phyloP scores from a whole-genome alignment of 2,329 filamentous ascomycete genomes.

The Cladosporium sp. region DNA sequence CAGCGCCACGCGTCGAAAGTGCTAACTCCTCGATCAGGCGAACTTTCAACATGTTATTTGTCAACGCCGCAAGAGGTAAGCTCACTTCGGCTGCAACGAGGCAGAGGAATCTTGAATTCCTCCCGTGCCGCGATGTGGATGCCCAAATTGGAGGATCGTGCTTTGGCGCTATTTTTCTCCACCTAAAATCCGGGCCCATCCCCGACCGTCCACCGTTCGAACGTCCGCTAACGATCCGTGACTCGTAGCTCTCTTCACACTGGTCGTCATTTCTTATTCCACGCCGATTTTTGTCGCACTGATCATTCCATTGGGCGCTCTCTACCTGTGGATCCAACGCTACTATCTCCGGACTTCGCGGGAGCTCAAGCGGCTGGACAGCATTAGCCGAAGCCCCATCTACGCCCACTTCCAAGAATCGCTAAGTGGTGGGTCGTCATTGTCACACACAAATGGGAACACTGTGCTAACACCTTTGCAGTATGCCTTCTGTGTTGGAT shows the following conservation, averaged over 20 bases:
- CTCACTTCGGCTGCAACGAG: background rate
- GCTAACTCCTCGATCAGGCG: constrained; percentile 40
- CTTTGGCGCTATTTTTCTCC: background rate
- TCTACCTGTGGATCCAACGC: constrained; percentile 90
- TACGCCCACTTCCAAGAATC: constrained; percentile 99
- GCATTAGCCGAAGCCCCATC: constrained; percentile 89
- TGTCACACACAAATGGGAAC: background rate
- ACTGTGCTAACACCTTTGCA: background rate
- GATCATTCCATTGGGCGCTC: constrained; percentile 69
- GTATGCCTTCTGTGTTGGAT: background rate
- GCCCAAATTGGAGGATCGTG: background rate
- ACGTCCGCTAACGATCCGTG: constrained; percentile 2
- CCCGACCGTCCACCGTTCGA: background rate
- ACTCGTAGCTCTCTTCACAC: constrained; percentile 60
- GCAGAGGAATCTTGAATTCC: no score
- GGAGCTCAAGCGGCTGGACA: constrained; percentile 92
- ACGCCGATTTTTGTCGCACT: constrained; percentile 75
- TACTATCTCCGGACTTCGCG: constrained; percentile 96
- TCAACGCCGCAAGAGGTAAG: constrained; percentile 44
- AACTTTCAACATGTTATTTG: constrained; percentile 85
- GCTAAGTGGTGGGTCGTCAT: constrained; percentile 52
- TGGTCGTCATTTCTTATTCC: constrained; percentile 74
- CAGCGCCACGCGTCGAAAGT: background rate
- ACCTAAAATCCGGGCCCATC: constrained; percentile 9
- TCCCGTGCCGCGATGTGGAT: no score